Evolutionary conservation across 2,329 filamentous ascomycete genomes (phyloP).

Genomic region (Lachnellula suecica): DNA sequence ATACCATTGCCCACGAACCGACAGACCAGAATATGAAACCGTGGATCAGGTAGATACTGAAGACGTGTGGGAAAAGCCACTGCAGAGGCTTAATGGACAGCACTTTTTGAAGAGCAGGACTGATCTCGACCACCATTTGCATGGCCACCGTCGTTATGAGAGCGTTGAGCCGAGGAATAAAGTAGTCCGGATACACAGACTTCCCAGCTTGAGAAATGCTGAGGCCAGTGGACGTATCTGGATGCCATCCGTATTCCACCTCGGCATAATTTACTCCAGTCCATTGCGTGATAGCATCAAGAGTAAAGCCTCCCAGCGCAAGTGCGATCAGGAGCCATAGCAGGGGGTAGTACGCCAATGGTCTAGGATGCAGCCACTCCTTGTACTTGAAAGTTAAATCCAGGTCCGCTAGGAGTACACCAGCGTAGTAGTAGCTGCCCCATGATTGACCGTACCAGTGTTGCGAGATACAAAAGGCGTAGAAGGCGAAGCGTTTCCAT

Average conservation of each 20-base stretch:
- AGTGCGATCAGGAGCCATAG: neutral
- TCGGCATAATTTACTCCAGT: slow-evolving; percentile 23
- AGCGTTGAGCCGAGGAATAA: slow-evolving; percentile 41
- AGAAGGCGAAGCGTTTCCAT: slow-evolving; percentile 46
- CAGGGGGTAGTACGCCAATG: slow-evolving; percentile 37
- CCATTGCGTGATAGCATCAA: slow-evolving; percentile 16
- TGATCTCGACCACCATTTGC: slow-evolving; percentile 36
- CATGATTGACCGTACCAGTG: slow-evolving; percentile 48
- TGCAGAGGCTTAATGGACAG: slow-evolving; percentile 40
- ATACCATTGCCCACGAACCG: slow-evolving; percentile 27
- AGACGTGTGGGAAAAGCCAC: slow-evolving; percentile 46
- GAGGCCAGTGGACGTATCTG: slow-evolving; percentile 38
- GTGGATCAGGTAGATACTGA: slow-evolving; percentile 48
- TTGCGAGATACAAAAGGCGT: slow-evolving; percentile 40
- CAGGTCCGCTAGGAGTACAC: slow-evolving; percentile 43
- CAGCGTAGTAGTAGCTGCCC: slow-evolving; percentile 45
- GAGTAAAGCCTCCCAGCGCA: slow-evolving; percentile 18
- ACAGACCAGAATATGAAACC: slow-evolving; percentile 36
- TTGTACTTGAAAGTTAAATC: slow-evolving; percentile 46
- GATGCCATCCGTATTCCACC: slow-evolving; percentile 43
- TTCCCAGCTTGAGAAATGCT: slow-evolving; percentile 34
- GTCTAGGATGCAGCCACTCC: slow-evolving; percentile 36
- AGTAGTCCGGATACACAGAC: slow-evolving; percentile 42
- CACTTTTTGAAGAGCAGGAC: slow-evolving; percentile 39
- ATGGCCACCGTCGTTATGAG: slow-evolving; percentile 38